Conservation (phyloP, 306 rosid genomes). For the Cucumis hystrix region DNA sequence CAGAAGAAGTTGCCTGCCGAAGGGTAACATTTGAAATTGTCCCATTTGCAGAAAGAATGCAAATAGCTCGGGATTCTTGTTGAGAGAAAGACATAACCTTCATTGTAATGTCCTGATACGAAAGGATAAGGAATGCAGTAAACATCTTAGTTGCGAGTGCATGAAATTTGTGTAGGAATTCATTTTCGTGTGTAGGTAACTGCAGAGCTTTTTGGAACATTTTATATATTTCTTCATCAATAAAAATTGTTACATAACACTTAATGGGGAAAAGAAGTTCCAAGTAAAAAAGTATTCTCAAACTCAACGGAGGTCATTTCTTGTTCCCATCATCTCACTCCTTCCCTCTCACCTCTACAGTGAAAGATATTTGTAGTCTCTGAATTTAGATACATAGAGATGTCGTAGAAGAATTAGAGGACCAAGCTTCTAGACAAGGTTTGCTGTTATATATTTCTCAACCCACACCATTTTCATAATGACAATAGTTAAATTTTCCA, state of each 20-base stretch:
- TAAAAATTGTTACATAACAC: neutral
- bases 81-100: conserved; percentile 59
- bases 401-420: neutral
- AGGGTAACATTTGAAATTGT: conserved; percentile 59
- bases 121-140: neutral
- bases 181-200: neutral
- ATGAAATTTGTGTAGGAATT: neutral
- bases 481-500: neutral
- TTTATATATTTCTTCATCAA: neutral
- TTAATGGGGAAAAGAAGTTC: neutral
- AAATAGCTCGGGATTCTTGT: conserved; percentile 41
- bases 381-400: neutral
- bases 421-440: neutral
- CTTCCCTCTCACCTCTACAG: neutral
- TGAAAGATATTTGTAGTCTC: neutral
- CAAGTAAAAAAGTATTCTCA: neutral
- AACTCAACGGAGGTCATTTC: neutral
- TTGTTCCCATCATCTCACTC: neutral
- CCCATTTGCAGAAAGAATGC: conserved; percentile 61
- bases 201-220: neutral
- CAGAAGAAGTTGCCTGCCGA: conserved; percentile 44
- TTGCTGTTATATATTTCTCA: neutral
- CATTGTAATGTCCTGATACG: conserved; percentile 47
- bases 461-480: neutral
- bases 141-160: neutral